Percentiles rank a stretch among this genome's conserved stretches.
Conservation (phyloP, 805 yeast species). For the Sugiyamaella chiloensis region DNA sequence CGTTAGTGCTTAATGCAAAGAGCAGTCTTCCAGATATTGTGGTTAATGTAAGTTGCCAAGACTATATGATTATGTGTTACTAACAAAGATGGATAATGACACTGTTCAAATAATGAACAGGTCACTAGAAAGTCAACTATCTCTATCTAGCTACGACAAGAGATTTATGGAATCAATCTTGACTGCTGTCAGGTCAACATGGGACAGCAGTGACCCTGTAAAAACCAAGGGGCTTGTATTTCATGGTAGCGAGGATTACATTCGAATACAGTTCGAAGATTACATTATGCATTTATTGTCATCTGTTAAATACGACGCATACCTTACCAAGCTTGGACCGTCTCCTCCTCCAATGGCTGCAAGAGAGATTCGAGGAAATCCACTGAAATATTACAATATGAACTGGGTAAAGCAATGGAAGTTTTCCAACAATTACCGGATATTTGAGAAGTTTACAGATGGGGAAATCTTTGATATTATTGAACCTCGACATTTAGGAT, state of each 20-base stretch:
- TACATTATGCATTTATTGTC: conserved; percentile 75
- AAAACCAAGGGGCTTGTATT: conserved; percentile 47
- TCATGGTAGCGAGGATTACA: conserved; percentile 80
- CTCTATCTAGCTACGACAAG: conserved; percentile 59
- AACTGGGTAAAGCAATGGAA: conserved; percentile 54
- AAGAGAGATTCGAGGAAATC: conserved; percentile 33
- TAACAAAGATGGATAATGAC: conserved; percentile 26
- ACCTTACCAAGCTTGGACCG: conserved; percentile 39
- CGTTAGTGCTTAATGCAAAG: conserved; percentile 67
- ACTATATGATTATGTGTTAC: conserved; percentile 3
- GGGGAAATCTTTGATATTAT: conserved; percentile 66
- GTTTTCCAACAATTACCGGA: conserved; percentile 49
- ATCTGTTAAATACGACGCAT: conserved; percentile 65
- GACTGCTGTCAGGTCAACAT: conserved; percentile 46
- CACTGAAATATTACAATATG: conserved; percentile 42
- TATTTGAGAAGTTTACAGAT: conserved; percentile 58
- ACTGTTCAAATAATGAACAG: conserved; percentile 47
- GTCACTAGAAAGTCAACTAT: conserved; percentile 42
- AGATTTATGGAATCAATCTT: conserved; percentile 66
- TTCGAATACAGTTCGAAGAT: conserved; percentile 86
- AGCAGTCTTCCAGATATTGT: conserved; percentile 62
- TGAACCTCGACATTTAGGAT: conserved; percentile 43
- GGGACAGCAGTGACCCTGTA: conserved; percentile 40
- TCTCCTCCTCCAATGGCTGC: conserved; percentile 36
- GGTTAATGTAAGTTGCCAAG: conserved; percentile 56